Evolutionary conservation across 352 stramenopile species (phyloP).

Genomic region (Phytophthora sojae): DNA sequence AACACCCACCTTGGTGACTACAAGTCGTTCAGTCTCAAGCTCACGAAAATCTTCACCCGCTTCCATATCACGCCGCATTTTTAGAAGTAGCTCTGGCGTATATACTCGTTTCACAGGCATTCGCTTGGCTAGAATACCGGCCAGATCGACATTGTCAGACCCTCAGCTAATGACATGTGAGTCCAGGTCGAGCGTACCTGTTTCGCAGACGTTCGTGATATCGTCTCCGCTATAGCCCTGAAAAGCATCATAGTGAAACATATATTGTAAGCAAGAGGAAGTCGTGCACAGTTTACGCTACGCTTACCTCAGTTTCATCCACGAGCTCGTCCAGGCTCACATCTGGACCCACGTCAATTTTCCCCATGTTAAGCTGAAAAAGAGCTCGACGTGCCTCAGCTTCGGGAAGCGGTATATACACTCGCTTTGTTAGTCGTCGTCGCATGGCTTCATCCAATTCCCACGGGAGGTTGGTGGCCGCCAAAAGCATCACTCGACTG

Average conservation of each 20-base stretch:
- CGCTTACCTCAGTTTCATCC: conserved; percentile 64
- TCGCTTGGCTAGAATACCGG: conserved; percentile 57
- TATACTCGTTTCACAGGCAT: conserved; percentile 87
- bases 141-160: not conserved
- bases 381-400: conserved; percentile 67
- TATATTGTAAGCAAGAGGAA: conserved; percentile 3
- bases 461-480: conserved; percentile 97
- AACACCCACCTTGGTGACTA: conserved; percentile 63
- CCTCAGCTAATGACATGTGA: too few relatives aligned
- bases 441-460: conserved; percentile 97
- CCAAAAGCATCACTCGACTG: conserved; percentile 92
- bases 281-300: not conserved
- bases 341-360: conserved; percentile 83
- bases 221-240: conserved; percentile 69
- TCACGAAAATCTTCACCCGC: conserved; percentile 43
- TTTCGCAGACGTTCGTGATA: conserved; percentile 69
- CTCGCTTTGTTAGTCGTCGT: conserved; percentile 95
- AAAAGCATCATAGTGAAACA: not conserved
- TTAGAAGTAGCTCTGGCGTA: conserved; percentile 68
- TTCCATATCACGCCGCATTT: conserved; percentile 60
- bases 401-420: conserved; percentile 85
- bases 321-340: conserved; percentile 80
- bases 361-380: conserved; percentile 80
- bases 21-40: conserved; percentile 63
- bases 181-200: too few relatives aligned